These are phyloP conservation scores for Entomortierella beljakovae DNA, from an alignment of 192 early-diverging fungal species.

Conservation along the genomic window DNA sequence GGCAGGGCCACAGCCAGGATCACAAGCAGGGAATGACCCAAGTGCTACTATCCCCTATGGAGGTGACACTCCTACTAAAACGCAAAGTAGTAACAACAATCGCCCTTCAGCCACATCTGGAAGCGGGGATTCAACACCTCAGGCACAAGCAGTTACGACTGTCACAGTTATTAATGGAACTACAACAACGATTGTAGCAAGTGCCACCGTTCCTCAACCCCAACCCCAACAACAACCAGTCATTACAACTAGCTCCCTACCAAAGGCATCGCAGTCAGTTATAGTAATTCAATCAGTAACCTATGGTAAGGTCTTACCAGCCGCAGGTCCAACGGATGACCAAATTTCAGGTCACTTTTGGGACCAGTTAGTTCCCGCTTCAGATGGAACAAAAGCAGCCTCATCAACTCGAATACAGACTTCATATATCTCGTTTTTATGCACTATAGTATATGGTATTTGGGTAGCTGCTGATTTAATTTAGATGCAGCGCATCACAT, in stretches of 20 bases:
- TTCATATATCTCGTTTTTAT: background rate
- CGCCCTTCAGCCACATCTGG: background rate
- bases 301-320: constrained; percentile 40
- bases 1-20: constrained; percentile 18
- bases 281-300: constrained; percentile 26
- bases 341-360: constrained; percentile 36
- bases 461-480: background rate
- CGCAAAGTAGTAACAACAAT: background rate
- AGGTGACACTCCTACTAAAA: constrained; percentile 5
- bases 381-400: background rate
- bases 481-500: too few relatives aligned
- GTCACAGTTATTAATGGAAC: constrained; percentile 41
- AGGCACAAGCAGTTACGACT: constrained; percentile 16
- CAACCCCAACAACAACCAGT: background rate
- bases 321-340: constrained; percentile 28
- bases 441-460: background rate
- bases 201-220: background rate
- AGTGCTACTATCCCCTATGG: background rate
- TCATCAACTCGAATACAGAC: background rate
- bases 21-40: background rate
- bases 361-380: constrained; percentile 17
- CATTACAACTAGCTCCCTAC: constrained; percentile 1
- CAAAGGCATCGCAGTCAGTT: constrained; percentile 39
- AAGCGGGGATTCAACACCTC: background rate
- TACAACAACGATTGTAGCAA: constrained; percentile 16